A percentile compares a stretch with the other conserved stretches of the same genome.
Evolutionary conservation across 176 grass and related monocot species (phyloP).

Genomic region (Oryza officinalis): DNA sequence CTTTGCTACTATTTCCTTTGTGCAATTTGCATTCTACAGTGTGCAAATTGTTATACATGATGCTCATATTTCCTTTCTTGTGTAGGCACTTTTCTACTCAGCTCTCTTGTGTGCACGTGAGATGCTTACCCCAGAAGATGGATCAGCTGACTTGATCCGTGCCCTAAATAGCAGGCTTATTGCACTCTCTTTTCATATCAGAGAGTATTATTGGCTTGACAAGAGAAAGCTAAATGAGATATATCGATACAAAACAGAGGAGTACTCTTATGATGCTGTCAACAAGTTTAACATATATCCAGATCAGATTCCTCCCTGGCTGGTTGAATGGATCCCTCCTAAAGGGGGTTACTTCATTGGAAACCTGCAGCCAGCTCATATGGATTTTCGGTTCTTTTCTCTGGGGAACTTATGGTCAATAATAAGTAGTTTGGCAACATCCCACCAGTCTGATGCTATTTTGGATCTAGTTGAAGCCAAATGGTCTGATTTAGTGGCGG

Average conservation of each 20-base stretch:
- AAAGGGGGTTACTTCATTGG: conserved; percentile 92
- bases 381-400: conserved; percentile 91
- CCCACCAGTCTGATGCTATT: conserved; percentile 74
- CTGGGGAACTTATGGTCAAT: conserved; percentile 90
- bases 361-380: conserved; percentile 89
- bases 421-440: conserved; percentile 70
- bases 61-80: conserved; percentile 25
- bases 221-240: conserved; percentile 87
- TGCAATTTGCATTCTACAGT: too few relatives aligned
- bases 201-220: conserved; percentile 91
- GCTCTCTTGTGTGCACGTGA: conserved; percentile 75
- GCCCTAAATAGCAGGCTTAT: conserved; percentile 87
- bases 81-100: conserved; percentile 84
- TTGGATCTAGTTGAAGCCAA: conserved; percentile 83
- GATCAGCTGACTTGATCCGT: conserved; percentile 77
- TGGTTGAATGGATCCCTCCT: conserved; percentile 83
- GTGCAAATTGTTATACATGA: too few relatives aligned
- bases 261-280: conserved; percentile 85
- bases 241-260: conserved; percentile 87
- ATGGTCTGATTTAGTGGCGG: conserved; percentile 82
- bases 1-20: not conserved
- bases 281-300: conserved; percentile 97
- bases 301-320: conserved; percentile 81
- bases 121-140: conserved; percentile 82
- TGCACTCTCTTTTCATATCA: conserved; percentile 85